Evolutionary conservation across 768 basidiomycete genomes (phyloP).

Genomic region (Boletus eberwhitei): DNA sequence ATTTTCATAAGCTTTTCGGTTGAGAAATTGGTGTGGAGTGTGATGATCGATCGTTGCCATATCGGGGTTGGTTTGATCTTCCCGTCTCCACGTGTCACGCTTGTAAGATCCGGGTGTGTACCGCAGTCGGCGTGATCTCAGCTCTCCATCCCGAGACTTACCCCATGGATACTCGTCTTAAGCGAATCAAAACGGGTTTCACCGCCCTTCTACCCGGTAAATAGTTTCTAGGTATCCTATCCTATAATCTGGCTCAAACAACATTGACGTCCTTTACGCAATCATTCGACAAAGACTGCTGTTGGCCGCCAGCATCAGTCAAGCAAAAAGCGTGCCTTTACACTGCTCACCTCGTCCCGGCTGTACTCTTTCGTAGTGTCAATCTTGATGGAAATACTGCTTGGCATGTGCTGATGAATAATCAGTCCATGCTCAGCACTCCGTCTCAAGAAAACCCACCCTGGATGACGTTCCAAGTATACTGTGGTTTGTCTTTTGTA

Average conservation of each 20-base stretch:
- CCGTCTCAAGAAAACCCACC: neutral
- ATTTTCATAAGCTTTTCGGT: no score
- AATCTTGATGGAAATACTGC: conserved; percentile 62
- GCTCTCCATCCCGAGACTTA: no score
- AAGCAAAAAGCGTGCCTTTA: neutral
- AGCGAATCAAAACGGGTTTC: neutral
- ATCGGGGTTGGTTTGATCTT: no score
- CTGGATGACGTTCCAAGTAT: neutral
- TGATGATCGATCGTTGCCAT: no score
- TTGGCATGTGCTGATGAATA: conserved; percentile 26
- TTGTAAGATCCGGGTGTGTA: no score
- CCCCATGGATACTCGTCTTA: no score
- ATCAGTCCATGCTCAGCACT: neutral
- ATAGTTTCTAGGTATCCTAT: neutral
- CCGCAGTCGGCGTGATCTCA: no score
- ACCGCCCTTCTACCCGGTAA: neutral
- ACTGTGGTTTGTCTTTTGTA: conserved; percentile 5
- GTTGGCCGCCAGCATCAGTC: neutral
- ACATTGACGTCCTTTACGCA: conserved; percentile 10
- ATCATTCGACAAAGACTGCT: neutral
- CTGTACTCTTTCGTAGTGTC: conserved; percentile 55
- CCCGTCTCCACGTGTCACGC: no score
- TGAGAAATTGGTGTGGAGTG: no score
- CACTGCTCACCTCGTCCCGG: conserved; percentile 35
- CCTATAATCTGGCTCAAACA: neutral